Base-by-base conservation (phyloP, 2,329 filamentous ascomycete species). In the Colletotrichum camelliae region DNA sequence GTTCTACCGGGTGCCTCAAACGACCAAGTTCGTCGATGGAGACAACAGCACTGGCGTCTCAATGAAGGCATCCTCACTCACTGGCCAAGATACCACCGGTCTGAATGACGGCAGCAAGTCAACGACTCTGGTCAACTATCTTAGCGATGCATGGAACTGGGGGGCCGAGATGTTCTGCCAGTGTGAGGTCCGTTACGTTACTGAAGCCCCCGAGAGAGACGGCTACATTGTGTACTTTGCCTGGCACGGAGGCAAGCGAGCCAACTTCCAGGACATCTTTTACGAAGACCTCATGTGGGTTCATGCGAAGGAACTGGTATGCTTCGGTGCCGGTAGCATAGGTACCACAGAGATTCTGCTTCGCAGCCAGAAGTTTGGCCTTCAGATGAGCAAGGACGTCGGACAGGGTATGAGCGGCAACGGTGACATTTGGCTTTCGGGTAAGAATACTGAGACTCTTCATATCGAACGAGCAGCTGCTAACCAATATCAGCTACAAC, bases 111-210 rank as follows among this genome's bases (percentile, higher is more conserved):
- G 91, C 4, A 93, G 91, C 37, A 94, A 94, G 82, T 93, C 89
- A 27, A 92, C 90, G 9, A 93, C 91, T 0, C 86, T 92, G 1
- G 91, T 93, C 43, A 94, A 92, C 1, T 94, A 94, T 79, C 84
- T 94, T 12, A 88, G 90, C 9, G 93, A 94, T 81, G 92, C 93
- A 2, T 94, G 92, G 92, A 93, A 93, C 79, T 93, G 92, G 91
- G 93, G 92, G 12, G 91, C 93, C 15, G 92, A 94, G 79, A 90
- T 94, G 82, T 94, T 94, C 77, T 94, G 92, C 82, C 89, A 92
- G 79, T 92, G 91, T 73, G 92, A 94, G 81, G 93, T 94, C 3
- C 87, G 90, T 65, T 90, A 93, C 79, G 85, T 94, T 66, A 88
- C 90, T 68, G 89, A 91, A 80, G 87, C 88, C 55, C 71, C 78